A percentile compares a stretch with the other conserved stretches of the same genome.
phyloP scores from a whole-genome alignment of 495 filamentous ascomycete genomes.

The Annulohypoxylon nitens region DNA sequence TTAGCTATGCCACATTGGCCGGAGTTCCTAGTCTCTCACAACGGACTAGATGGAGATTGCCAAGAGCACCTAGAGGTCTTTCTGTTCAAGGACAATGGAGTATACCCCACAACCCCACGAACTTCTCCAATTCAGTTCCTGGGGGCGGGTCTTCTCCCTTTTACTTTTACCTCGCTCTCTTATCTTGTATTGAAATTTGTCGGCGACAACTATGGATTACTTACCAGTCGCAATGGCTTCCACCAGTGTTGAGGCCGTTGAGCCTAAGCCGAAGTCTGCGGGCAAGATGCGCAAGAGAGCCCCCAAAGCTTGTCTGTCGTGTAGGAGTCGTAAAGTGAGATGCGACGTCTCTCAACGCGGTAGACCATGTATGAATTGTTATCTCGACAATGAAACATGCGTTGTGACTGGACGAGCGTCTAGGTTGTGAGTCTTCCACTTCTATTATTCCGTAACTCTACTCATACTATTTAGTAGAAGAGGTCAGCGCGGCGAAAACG shows the following conservation, averaged over 20 bases:
- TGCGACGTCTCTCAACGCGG: slow-evolving; percentile 65
- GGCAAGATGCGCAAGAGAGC: slow-evolving; percentile 56
- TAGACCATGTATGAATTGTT: slow-evolving; percentile 64
- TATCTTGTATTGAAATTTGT: slow-evolving; percentile 17
- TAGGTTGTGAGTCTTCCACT: slow-evolving; percentile 51
- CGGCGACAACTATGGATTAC: slow-evolving; percentile 36
- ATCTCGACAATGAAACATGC: slow-evolving; percentile 54
- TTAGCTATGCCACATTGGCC: background rate
- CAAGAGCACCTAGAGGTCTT: slow-evolving; percentile 42
- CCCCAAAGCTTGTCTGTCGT: slow-evolving; percentile 63
- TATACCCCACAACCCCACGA: slow-evolving; percentile 50
- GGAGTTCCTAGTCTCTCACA: slow-evolving; percentile 23
- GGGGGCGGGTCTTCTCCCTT: slow-evolving; percentile 35
- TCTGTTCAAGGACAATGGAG: slow-evolving; percentile 27
- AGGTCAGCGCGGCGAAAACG: slow-evolving; percentile 43
- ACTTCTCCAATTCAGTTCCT: slow-evolving; percentile 49
- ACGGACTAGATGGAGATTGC: slow-evolving; percentile 30
- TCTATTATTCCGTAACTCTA: slow-evolving; percentile 28
- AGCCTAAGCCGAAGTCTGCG: slow-evolving; percentile 45
- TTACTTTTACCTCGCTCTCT: slow-evolving; percentile 15
- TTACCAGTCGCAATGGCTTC: slow-evolving; percentile 37
- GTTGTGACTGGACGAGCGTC: slow-evolving; percentile 58
- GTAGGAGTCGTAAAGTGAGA: slow-evolving; percentile 65
- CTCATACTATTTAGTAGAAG: slow-evolving; percentile 49
- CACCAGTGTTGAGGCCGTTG: slow-evolving; percentile 29